Evolutionary conservation across 1,139 yeast species (phyloP), one percentile per base, ranked within the genome.

Genomic region (Lodderomyces orthopsilosis): DNA sequence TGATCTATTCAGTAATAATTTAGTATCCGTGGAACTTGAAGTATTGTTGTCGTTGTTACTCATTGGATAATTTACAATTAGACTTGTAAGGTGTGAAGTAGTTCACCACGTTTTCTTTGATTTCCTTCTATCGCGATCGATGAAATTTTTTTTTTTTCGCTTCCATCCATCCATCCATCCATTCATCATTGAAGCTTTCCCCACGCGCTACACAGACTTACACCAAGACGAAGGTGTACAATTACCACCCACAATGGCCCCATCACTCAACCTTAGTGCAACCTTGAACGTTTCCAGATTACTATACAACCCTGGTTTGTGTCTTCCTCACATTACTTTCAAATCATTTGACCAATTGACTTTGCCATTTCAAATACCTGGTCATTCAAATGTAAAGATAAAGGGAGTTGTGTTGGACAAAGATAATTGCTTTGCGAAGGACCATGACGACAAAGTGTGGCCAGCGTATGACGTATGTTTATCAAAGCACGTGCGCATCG

Each of bases 401-500:
- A 84, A 79, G 52, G 96, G 94, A 0, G 76, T 93, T 2, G 94
- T 93, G 0, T 70, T 93, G 23, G 99, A 93, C 60, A 93, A 94
- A 61, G 99, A 93, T 63, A 94, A 93, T 61, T 93, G 98, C 58
- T 86, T 93, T 61, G 95, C 98, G 4, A 75, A 77, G 51, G 95
- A 94, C 38, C 86, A 88, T 47, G 85, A 83, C 46, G 85, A 84
- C 53, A 77, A 79, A 47, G 85, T 93, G 2, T 90, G 90, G 88
- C 90, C 87, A 0, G 85, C 67, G 2, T 89, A 90, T 56, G 53
- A 56, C 36, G 66, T 59, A 51, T 43, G 67, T 61, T 24, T 12
- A 23, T 23, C 26, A n/a, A 15, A 9, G 12, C 14, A 10, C 15
- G 9, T 35, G 13, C 22, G 6, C 21, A 13, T 27, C n/a, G 4